phyloP scores from a whole-genome alignment of 2,329 filamentous ascomycete species.

The Rhytidhysteron rufulum region DNA sequence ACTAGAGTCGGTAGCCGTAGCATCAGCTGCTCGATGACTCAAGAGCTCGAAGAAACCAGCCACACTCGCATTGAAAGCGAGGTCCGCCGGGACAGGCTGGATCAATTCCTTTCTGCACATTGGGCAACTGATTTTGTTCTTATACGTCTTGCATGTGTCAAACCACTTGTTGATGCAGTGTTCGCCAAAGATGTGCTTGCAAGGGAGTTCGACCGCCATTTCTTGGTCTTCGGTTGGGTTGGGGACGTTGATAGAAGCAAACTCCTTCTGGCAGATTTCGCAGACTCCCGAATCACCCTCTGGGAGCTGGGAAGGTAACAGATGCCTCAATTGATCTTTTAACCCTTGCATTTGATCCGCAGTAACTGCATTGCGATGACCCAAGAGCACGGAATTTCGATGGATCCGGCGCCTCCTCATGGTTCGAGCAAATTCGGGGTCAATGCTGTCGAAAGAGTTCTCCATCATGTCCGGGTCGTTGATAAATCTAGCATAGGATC shows the following conservation, averaged over 20 bases:
- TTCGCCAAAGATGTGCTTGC: constrained; percentile 34
- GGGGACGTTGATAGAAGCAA: constrained; percentile 19
- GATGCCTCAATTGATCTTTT: constrained; percentile 21
- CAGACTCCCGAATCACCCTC: constrained; percentile 21
- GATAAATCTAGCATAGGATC: neutral
- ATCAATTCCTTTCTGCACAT: constrained; percentile 34
- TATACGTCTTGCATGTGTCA: constrained; percentile 31
- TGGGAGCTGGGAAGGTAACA: constrained; percentile 22
- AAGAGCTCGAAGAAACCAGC: too few species aligned
- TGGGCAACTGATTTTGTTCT: constrained; percentile 35
- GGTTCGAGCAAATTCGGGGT: constrained; percentile 22
- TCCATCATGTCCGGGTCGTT: constrained; percentile 10
- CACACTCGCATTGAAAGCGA: too few species aligned
- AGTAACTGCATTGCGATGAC: constrained; percentile 9
- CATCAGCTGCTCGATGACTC: too few species aligned
- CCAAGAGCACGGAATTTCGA: too few species aligned
- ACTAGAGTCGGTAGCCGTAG: too few species aligned
- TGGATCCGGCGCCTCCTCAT: constrained; percentile 18
- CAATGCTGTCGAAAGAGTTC: too few species aligned
- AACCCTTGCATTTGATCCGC: constrained; percentile 24
- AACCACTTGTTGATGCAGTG: constrained; percentile 34
- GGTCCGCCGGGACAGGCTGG: too few species aligned
- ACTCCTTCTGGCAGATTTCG: constrained; percentile 36
- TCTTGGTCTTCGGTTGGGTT: constrained; percentile 28
- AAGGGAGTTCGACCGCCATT: constrained; percentile 29